Base-by-base conservation (phyloP, 441 rosid genomes). In the Melastoma candidum region DNA sequence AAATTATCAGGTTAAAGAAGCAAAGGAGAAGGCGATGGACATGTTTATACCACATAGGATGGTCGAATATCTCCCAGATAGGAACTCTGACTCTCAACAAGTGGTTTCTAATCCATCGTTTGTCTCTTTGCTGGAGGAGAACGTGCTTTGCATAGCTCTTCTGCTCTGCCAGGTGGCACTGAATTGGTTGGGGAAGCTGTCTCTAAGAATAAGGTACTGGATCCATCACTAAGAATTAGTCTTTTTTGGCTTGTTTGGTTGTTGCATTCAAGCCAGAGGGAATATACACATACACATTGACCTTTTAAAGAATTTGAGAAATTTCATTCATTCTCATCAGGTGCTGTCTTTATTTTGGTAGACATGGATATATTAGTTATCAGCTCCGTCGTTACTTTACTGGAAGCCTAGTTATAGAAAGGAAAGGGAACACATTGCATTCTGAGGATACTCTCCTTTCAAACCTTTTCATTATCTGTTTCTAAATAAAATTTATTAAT, bases 1-100 rank as follows among this genome's bases (percentile, higher is more conserved):
- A 29, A 5, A 59, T 43, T 51, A 63, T 47, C 60, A 93, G 98
- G 95, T 93, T 32, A 93, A 89, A 70, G 93, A 84, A 70, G 78
- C 97, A 14, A 89, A 93, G 69, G 98, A 93, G 66, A 81, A 79
- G 84, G 87, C 97, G 53, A 84, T 84, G 95, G 68, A 71, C 59
- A 64, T 67, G 56, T 81, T 81, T 55, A 84, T 77, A 67, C 73
- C 95, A 14, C 82, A 82, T 69, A 77, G 86, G 48, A 48, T 67
- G 44, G 58, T 70, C 63, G 89, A 75, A 63, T 57, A 67, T 55
- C 46, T 68, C 44, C 83, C 63, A 52, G 92, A 85, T 56, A 67
- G 84, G 66, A 77, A 70, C 61, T 65, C 68, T 76, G 80, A 60
- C 61, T 75, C 84, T 63, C 85, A 85, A 69, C 81, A 75, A 62